phyloP scores from a whole-genome alignment of 768 basidiomycete species.

The Trichaptum fuscoviolaceum region DNA sequence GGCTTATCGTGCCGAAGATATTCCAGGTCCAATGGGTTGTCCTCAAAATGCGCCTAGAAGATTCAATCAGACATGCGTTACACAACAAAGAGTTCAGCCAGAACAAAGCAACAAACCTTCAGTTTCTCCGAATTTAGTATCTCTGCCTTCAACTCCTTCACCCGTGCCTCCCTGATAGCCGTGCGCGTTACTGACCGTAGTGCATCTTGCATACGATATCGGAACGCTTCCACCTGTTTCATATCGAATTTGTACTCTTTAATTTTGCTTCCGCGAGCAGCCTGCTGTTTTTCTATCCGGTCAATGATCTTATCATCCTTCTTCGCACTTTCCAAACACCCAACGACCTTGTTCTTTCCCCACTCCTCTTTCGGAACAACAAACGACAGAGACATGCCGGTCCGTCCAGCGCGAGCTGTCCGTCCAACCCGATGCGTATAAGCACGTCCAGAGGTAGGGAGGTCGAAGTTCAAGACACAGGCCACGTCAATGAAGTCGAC shows the following conservation, averaged over 20 bases:
- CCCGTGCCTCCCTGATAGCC: conserved; percentile 82
- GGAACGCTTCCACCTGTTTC: conserved; percentile 94
- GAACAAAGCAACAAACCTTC: conserved; percentile 54
- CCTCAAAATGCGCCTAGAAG: conserved; percentile 90
- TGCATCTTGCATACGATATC: conserved; percentile 98
- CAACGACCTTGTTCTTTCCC: conserved; percentile 73
- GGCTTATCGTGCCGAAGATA: conserved; percentile 93
- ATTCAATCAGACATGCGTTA: conserved; percentile 8
- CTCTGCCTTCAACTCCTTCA: conserved; percentile 91
- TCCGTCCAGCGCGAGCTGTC: conserved; percentile 92
- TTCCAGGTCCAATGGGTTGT: conserved; percentile 90
- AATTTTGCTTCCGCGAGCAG: conserved; percentile 47
- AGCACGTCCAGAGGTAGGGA: conserved; percentile 80
- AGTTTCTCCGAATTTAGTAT: conserved; percentile 94
- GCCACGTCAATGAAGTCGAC: conserved; percentile 96
- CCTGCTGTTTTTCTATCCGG: conserved; percentile 74
- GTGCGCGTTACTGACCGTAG: conserved; percentile 81
- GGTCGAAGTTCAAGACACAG: conserved; percentile 97
- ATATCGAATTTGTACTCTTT: conserved; percentile 94
- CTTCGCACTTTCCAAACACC: conserved; percentile 60
- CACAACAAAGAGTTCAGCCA: neutral
- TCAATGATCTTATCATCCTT: conserved; percentile 73
- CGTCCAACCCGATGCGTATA: conserved; percentile 96
- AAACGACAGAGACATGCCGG: conserved; percentile 88
- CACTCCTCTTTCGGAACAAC: conserved; percentile 66